Evolutionary conservation across 345 rosid genomes (phyloP), one percentile per base, ranked within the genome.

Genomic region (Euclidium syriacum): DNA sequence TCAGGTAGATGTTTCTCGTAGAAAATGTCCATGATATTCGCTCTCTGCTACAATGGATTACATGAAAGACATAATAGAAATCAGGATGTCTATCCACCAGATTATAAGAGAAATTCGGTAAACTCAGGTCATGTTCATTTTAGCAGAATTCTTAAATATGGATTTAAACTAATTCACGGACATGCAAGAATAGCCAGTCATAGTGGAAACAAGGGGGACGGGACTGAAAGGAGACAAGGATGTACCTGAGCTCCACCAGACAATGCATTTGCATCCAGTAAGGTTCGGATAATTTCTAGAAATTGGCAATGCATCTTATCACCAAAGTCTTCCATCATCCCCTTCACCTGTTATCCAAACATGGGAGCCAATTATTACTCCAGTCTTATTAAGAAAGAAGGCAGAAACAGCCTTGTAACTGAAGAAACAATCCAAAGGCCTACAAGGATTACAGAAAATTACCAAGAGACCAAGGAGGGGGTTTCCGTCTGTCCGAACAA

Each of bases 241-340:
- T 39, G 70, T 42, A 90, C 97, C 96, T 89, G 97, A 52, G 86
- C 80, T 72, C 95, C 75, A 64, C 71, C 97, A 30, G 96, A 73
- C 59, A 83, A 70, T 56, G 95, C 79, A 64, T 80, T 83, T 11
- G 99, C 81, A 79, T 95, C 99, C 77, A 95, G 78, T 73, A 95
- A 85, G 80, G 87, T 90, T 32, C 99, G 92, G 51, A 95, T 85
- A 76, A 90, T 95, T 77, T 95, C 99, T 47, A 88, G 91, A 82
- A 95, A 95, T 57, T 95, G 98, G 80, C 96, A 95, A 52, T 95
- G 88, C 99, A 95, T 87, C 76, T 85, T 89, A 24, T 82, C 94
- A 65, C 90, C 96, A 64, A 90, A 90, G 71, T 90, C 98, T 51
- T 96, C 90, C 72, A 85, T 71, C 97, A 95, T 84, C 57, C 99